Base-by-base conservation (phyloP, 2,329 filamentous ascomycete genomes). In the Fusarium odoratissimum region DNA sequence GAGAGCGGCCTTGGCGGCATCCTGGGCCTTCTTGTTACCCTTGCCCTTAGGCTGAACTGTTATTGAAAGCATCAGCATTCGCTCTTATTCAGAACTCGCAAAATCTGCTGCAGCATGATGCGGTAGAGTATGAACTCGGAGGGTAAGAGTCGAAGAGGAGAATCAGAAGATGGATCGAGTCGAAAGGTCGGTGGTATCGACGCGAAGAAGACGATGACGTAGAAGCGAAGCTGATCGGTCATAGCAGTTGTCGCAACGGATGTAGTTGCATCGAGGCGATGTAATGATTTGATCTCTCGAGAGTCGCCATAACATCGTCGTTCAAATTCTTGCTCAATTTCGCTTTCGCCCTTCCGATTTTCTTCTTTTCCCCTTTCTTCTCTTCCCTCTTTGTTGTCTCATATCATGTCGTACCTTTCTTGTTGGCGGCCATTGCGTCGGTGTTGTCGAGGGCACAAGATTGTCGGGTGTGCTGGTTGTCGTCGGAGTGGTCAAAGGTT, bases 1-100 rank as follows among this genome's bases (percentile, higher is more conserved):
- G 81, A 98, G 92, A 83, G 95, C 93, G 85, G 96, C 93, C 91
- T 99, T 98, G 81, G 96, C 93, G 84, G 96, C 96, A 35, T 55
- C 91, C 82, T 91, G 92, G 87, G 96, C 96, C 91, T 97, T 92
- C 90, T 96, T 96, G 85, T 87, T 83, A 82, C 88, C 88, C 86
- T 90, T 91, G 78, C 88, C 88, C 86, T 90, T 91, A 78, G 87
- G 82, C 80, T 87, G 89, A 79, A 87, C 89, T 91, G 82, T 85
- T 82, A 84, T 85, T 60, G 80, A 85, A 85, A 81, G 86, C 88
- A 91, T 91, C 89, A 92, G 90, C 90, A 92, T 90, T 91, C 90
- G 90, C 90, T 86, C 90, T 90, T 86, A 79, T 80, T 84, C 79
- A 89, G 89, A 91, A 92, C 90, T 91, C 90, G 90, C 90, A 92